Base-by-base conservation (phyloP, 2,329 filamentous ascomycete species). In the Verticillium albo-atrum region DNA sequence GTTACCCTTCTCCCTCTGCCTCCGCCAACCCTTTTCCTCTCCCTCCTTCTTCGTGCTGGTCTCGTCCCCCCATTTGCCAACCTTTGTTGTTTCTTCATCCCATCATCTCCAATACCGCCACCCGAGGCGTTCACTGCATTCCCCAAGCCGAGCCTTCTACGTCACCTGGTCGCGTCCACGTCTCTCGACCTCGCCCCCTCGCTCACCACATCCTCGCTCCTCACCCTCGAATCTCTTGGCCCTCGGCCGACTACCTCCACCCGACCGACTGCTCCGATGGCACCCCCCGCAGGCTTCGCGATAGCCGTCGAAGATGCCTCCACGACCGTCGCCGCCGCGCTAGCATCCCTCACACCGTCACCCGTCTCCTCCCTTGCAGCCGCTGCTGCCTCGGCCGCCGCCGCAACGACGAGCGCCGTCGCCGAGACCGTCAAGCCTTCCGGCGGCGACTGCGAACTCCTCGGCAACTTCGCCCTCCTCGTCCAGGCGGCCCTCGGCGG, bases 391-490 rank as follows among this genome's bases (percentile, higher is more conserved):
- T 61, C 72, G 25, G 65, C 71, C 26, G 64, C 69, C 17, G 63
- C 71, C 34, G 59, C 71, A 9, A 64, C 69, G 28, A 61, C 71
- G 23, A 59, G 68, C 3, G 60, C 69, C 25, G 62, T 59, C n/a
- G 60, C 62, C 6, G 55, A 23, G 25, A 51, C 26, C 55, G 28
- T 57, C 55, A 63, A 20, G 53, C 59, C 57, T 55, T 60, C 54
- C 4, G 75, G 75, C 57, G 75, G 73, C 56, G 80, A 81, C 2
- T 99, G 95, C 74, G 84, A 89, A 65, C 82, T 99, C 10, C 82
- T 99, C 2, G 95, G 95, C 1, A 85, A 93, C 4, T 99, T 98
- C 72, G 94, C 95, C 14, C 83, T 99, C 58, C 70, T 99, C 34
- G 89, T 99, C 6, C 95, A 99, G 78, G 89, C 86, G 51, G 91